Evolutionary conservation across 2,329 filamentous ascomycete species (phyloP), one percentile per base, ranked within the genome.

Genomic region (Colletotrichum sp.): DNA sequence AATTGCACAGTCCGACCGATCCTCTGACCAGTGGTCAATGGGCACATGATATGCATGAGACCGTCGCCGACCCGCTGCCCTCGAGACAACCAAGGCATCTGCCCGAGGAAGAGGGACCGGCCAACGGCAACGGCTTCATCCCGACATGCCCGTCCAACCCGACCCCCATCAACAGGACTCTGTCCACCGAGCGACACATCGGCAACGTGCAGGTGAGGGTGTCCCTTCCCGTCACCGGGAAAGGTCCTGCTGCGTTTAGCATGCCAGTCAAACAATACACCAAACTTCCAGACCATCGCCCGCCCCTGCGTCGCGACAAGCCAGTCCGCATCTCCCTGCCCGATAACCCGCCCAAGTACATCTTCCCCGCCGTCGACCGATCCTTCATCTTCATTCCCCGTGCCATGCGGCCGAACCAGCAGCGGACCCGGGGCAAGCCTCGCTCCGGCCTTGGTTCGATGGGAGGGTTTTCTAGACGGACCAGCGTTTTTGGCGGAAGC

Each of bases 361-460:
- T 98, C 76, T 98, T 97, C 85, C 97, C 97, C 7, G 94, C 96
- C 3, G 89, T 92, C 63, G 96, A 98, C 80, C 90, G 97, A 78
- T 99, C 97, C 0, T 99, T 99, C 84, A 98, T 98, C 80, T 99
- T 99, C 86, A 99, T 99, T 76, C 97, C 97, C 15, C 92, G 97
- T 79, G 96, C 96, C 13, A 91, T 98, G 87, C 92, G 97, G 79
- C 97, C 97, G 16, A 98, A 98, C 83, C 96, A 98, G 83, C 95
- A 98, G 86, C 92, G 93, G 34, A 92, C 93, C 68, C 90, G 94
- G 71, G 94, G 94, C 76, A 94, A 95, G 81, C 93, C 95, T 48
- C 91, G 93, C 74, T 94, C 95, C 74, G 92, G 92, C 18, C 90
- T 94, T 85, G 93, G 88, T 78, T 95, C 88, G 80, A 87, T 94